Evolutionary conservation across 2,329 filamentous ascomycete genomes (phyloP), one percentile per base, ranked within the genome.

Genomic region (Exophiala bonariae): DNA sequence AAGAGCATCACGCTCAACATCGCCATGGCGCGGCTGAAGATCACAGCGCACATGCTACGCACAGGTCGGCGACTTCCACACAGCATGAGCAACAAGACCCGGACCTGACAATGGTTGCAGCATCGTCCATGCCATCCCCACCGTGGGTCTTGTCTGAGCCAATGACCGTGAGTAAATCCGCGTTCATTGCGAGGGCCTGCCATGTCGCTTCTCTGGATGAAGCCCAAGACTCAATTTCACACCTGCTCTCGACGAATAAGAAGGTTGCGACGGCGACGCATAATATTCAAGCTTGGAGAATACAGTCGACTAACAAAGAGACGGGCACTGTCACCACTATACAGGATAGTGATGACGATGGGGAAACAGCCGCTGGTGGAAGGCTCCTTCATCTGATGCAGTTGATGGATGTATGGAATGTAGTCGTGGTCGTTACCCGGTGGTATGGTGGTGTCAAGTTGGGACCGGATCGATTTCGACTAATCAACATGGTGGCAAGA

Each of bases 281-380:
- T 67, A 97, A 97, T 66, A 96, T 99, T 63, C 91, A 86, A 16
- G 92, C 92, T 1, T 97, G 90, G 88, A 81, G 93, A 9, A 91
- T 97, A 13, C 26, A 40, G 41, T 20, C 19, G 14, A 28, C 30
- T 9, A 41, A 45, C 30, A 32, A 45, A 9, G 11, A 40, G 13
- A 55, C 46, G 22, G 81, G 80, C 0, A 62, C 68, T 3, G 60
- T 68, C 0, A 71, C 72, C 4, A 77, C 73, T 47, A 89, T 85
- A 58, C 91, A 97, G 66, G 93, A 99, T 68, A 96, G 86, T 63
- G 88, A 99, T 61, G 93, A 99, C 61, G 93, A 99, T 65, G 93
- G 93, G 2, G 93, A 99, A 76, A 87, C 87, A 19, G 93, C 93
- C 4, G 93, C 93, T 0, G 93, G 93, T 1, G 84, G 86, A 0